These are phyloP conservation scores for Dimargaris cristalligena DNA, from an alignment of 192 early-diverging fungal genomes.

Conservation along the genomic window DNA sequence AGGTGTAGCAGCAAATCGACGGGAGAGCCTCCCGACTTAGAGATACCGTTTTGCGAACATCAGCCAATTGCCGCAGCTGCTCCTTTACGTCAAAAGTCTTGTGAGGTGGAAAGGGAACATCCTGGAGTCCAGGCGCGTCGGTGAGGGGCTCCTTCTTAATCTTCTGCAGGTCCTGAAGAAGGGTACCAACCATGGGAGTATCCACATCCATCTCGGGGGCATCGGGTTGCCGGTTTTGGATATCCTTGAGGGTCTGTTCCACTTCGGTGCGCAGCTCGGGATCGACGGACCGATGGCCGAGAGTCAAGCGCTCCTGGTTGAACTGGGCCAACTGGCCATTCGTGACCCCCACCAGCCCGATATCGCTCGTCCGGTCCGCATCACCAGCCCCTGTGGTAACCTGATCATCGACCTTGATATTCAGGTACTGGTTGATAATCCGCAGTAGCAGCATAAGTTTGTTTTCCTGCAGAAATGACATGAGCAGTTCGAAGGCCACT, in stretches of 20 bases:
- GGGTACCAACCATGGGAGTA: not conserved
- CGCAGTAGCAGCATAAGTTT: constrained; percentile 71
- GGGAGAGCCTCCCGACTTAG: constrained; percentile 53
- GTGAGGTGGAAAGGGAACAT: constrained; percentile 51
- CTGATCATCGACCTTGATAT: constrained; percentile 35
- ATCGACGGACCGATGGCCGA: constrained; percentile 61
- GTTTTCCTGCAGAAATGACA: constrained; percentile 87
- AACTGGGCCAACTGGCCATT: constrained; percentile 47
- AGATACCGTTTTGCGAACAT: constrained; percentile 53
- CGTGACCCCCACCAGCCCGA: constrained; percentile 1
- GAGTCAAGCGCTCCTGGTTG: constrained; percentile 58
- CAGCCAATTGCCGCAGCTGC: constrained; percentile 12
- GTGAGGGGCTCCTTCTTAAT: constrained; percentile 42
- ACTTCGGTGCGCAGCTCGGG: constrained; percentile 58
- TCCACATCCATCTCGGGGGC: not conserved
- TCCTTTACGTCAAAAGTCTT: not conserved
- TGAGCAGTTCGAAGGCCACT: constrained; percentile 74
- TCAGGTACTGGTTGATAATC: constrained; percentile 81
- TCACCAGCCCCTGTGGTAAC: too few species aligned
- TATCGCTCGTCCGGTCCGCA: not conserved
- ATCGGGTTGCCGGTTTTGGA: constrained; percentile 14
- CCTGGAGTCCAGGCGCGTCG: constrained; percentile 38
- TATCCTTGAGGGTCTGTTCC: constrained; percentile 57
- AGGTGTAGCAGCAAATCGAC: constrained; percentile 86
- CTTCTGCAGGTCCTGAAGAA: constrained; percentile 12